Base-by-base conservation (phyloP, 495 filamentous ascomycete species). In the Letharia lupina region DNA sequence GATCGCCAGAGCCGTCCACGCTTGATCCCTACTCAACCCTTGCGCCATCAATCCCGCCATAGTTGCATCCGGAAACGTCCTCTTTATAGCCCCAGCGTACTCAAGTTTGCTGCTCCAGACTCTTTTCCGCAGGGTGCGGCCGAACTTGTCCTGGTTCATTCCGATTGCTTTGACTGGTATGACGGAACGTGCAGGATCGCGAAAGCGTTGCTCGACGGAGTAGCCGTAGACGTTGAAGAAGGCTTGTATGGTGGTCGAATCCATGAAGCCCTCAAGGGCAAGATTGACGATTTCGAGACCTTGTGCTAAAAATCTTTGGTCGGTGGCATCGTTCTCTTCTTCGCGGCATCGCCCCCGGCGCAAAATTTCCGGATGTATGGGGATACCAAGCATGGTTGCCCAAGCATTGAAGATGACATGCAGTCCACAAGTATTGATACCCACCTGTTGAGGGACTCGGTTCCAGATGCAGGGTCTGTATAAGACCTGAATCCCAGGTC, bases 211-310 rank as follows among this genome's bases (percentile, higher is more conserved):
- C 18, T 44, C 35, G 18, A 73, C 70, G 31, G 45, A 67, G 65
- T 47, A 68, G 44, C 59, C 56, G 59, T 57, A 47, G 57, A 20
- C 10, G 18, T 62, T 65, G 12, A 68, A 37, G 63, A 61, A 68
- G 23, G 67, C 67, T 40, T 65, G 63, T 33, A 68, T 65, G 35
- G 67, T 68, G 3, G 23, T 3, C 11, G 56, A 54, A 33, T 68
- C 67, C 67, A 68, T 68, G 39, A 56, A 52, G 37, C 67, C 67
- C 5, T 1, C 58, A 5, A 68, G n/a, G 28, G 63, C 57, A n/a
- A 68, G 63, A 33, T 65, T 65, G 63, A 68, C 61, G 23, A 68
- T 61, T 48, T 44, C 35, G 4, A 68, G 45, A 5, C 52, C 67
- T 5, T 3, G 13, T 16, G 28, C 37, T 3, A 45, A 33, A 7